Percentiles rank a stretch among this genome's conserved stretches.
Conservation (phyloP, 768 basidiomycete species). For the Podaxis pistillaris region DNA sequence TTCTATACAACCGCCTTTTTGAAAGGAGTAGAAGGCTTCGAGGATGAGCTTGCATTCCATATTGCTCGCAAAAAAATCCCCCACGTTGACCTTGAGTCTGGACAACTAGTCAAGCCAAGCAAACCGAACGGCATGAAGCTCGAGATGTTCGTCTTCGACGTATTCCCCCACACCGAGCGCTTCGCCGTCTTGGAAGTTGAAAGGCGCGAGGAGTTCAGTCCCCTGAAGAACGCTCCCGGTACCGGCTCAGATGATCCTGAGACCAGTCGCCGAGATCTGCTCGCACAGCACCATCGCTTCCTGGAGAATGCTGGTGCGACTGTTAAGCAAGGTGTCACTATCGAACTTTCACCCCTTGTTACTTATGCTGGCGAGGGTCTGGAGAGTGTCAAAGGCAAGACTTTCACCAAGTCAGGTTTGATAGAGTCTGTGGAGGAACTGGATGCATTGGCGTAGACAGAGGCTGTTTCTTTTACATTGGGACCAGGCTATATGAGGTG, state of each 20-base stretch:
- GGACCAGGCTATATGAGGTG: not conserved
- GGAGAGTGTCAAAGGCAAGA: conserved; percentile 73
- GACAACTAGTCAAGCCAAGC: conserved; percentile 70
- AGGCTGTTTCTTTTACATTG: not conserved
- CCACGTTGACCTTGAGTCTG: conserved; percentile 68
- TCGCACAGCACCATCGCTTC: conserved; percentile 86
- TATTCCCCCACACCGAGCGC: conserved; percentile 85
- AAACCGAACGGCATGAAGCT: conserved; percentile 99
- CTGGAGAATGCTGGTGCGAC: conserved; percentile 75
- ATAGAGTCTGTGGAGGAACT: conserved; percentile 68
- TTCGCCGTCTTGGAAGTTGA: conserved; percentile 90
- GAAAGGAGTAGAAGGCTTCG: conserved; percentile 73
- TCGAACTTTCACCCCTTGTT: conserved; percentile 87
- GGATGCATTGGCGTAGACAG: conserved; percentile 58
- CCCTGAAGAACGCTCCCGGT: conserved; percentile 96
- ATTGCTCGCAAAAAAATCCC: conserved; percentile 98
- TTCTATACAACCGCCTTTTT: conserved; percentile 93
- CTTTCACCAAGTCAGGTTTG: conserved; percentile 71
- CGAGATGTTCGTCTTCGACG: conserved; percentile 98
- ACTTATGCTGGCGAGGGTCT: conserved; percentile 94
- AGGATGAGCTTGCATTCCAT: conserved; percentile 91
- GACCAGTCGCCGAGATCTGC: conserved; percentile 86
- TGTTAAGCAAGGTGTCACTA: conserved; percentile 72
- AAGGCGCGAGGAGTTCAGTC: conserved; percentile 90
- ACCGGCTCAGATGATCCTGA: conserved; percentile 87